Evolutionary conservation across 768 basidiomycete species (phyloP), one percentile per base, ranked within the genome.

Genomic region (Asterophora lycoperdoides): DNA sequence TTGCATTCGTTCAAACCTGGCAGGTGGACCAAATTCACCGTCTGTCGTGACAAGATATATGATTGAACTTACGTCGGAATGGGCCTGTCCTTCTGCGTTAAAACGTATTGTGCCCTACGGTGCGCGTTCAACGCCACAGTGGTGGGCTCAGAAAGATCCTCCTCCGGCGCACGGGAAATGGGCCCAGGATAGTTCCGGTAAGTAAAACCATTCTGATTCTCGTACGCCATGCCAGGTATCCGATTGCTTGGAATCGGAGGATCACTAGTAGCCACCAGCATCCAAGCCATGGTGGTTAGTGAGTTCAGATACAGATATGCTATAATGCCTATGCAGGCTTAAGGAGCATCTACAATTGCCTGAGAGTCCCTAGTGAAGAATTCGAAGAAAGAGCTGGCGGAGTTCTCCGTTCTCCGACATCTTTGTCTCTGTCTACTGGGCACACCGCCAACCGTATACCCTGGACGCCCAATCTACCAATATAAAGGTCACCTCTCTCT

Each of bases 31-130:
- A 3, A 23, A 6, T 38, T 36, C 42, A 37, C 10, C n/a, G n/a
- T n/a, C 26, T 43, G 17, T 19, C 34, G 2, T 26, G 34, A 10
- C 33, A 6, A 14, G 2, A 9, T n/a, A n/a, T 14, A 15, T n/a
- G 26, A 26, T 23, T 28, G 40, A 6, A 52, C 71, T 49, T 59
- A 76, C 77, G 67, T 63, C 39, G 75, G 72, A 8, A 75, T 63
- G 8, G 62, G 60, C 38, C 63, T 46, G 34, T 70, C 68, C 44
- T 69, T 73, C 44, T 68, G 64, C 8, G 67, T 67, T 18, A 79
- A 55, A 17, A 75, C 60, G 52, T 64, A 77, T 47, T 69, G 63
- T 0, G 72, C 73, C 18, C 60, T 52, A 6, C 70, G 62, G 38
- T 69, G 67, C 18, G 64, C 60, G 47, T 68, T 61, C 37, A 66